These are phyloP conservation scores for Halocafeteria seosinensis DNA, from an alignment of 108 stramenopile genomes.

Conservation along the genomic window DNA sequence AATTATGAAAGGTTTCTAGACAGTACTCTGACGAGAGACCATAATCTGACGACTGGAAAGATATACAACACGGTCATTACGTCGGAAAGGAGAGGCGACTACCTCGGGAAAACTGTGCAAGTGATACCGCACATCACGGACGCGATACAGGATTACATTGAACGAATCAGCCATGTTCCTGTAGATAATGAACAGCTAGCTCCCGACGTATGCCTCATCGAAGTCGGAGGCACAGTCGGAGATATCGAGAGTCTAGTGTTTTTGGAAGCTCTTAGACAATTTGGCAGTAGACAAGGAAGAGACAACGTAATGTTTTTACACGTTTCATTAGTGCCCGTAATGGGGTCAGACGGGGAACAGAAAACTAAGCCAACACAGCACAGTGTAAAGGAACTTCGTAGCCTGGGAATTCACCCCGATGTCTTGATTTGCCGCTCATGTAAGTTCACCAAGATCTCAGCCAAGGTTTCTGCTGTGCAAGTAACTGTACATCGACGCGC, in stretches of 20 bases:
- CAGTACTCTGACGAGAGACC: slow-evolving; percentile 61
- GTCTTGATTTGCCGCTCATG: slow-evolving; percentile 83
- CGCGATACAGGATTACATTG: slow-evolving; percentile 72
- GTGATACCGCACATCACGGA: slow-evolving; percentile 73
- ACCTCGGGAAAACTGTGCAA: slow-evolving; percentile 85
- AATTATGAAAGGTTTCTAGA: slow-evolving; percentile 92
- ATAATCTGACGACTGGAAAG: slow-evolving; percentile 92
- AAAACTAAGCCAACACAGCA: slow-evolving; percentile 99
- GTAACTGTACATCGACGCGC: no score
- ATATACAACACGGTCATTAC: slow-evolving; percentile 78
- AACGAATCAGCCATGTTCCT: slow-evolving; percentile 53
- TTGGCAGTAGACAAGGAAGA: slow-evolving; percentile 82
- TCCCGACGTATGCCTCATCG: slow-evolving; percentile 90
- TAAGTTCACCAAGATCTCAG: slow-evolving; percentile 43
- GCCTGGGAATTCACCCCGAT: slow-evolving; percentile 70
- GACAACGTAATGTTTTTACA: slow-evolving; percentile 83
- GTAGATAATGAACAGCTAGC: slow-evolving; percentile 39
- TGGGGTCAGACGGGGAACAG: slow-evolving; percentile 78
- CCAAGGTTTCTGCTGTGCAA: background rate
- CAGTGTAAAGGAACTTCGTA: slow-evolving; percentile 80
- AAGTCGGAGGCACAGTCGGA: slow-evolving; percentile 98
- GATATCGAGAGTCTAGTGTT: slow-evolving; percentile 65
- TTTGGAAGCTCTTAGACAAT: slow-evolving; percentile 35
- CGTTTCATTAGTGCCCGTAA: slow-evolving; percentile 82
- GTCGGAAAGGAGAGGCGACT: slow-evolving; percentile 81